Evolutionary conservation across 2,329 filamentous ascomycete species (phyloP).

Genomic region (Stemphylium beticola): DNA sequence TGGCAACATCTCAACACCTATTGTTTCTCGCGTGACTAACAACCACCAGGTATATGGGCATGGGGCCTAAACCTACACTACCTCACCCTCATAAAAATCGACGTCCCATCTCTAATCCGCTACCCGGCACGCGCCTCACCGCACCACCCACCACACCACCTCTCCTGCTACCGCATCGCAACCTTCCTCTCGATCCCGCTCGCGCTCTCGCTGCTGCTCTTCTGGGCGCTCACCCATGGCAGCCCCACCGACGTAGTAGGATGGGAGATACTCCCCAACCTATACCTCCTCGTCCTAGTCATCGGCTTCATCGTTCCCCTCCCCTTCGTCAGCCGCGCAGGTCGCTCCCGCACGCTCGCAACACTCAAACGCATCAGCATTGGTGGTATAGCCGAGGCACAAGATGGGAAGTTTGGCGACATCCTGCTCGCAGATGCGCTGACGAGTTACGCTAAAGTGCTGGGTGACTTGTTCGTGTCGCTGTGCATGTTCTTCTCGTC

Average conservation of each 20-base stretch:
- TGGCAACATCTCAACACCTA: neutral
- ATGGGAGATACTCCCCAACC: constrained; percentile 86
- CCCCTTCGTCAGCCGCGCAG: constrained; percentile 69
- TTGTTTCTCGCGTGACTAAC: neutral
- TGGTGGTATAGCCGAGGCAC: constrained; percentile 83
- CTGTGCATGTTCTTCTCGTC: constrained; percentile 87
- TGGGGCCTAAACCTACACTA: constrained; percentile 94
- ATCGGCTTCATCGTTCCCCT: constrained; percentile 76
- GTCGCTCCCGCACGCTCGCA: constrained; percentile 75
- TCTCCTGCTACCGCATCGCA: constrained; percentile 85
- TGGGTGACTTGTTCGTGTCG: constrained; percentile 86
- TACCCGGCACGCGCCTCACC: constrained; percentile 78
- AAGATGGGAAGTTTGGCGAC: constrained; percentile 94
- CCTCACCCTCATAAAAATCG: constrained; percentile 79
- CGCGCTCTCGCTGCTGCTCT: constrained; percentile 73
- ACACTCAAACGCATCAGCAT: constrained; percentile 80
- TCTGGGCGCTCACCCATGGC: constrained; percentile 82
- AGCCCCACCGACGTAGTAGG: constrained; percentile 71
- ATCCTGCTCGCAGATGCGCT: constrained; percentile 91
- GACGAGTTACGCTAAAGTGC: constrained; percentile 91
- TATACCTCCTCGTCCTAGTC: constrained; percentile 76
- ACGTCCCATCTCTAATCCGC: constrained; percentile 83
- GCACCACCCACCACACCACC: constrained; percentile 75
- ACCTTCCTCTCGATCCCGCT: constrained; percentile 76
- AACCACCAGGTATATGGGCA: constrained; percentile 79